phyloP scores from a whole-genome alignment of 352 stramenopile genomes.

The Phytophthora meadii region DNA sequence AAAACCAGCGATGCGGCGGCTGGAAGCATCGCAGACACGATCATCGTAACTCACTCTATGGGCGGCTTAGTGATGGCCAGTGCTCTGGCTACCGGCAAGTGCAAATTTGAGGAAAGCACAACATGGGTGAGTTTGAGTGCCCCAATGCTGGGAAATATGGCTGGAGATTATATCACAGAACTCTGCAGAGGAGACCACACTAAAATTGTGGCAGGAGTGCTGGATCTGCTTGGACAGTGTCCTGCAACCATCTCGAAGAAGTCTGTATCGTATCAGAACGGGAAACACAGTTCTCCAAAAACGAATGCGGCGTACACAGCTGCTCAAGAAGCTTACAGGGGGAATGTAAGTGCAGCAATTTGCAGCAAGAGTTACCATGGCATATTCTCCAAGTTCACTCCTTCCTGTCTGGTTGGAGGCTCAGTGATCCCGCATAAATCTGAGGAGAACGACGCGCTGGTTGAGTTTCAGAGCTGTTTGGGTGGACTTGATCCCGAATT shows the following conservation, averaged over 20 bases:
- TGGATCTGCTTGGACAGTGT: slow-evolving; percentile 12
- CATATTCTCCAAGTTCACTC: slow-evolving; percentile 32
- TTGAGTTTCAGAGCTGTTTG: slow-evolving; percentile 47
- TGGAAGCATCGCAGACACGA: slow-evolving; percentile 18
- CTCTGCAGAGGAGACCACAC: slow-evolving; percentile 3
- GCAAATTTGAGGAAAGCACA: slow-evolving; percentile 17
- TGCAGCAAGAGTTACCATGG: slow-evolving; percentile 41
- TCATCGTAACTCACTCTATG: slow-evolving; percentile 35
- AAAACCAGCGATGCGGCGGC: background rate
- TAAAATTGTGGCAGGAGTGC: background rate
- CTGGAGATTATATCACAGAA: slow-evolving; percentile 14
- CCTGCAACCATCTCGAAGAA: background rate
- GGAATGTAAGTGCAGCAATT: slow-evolving; percentile 37
- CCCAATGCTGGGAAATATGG: slow-evolving; percentile 33
- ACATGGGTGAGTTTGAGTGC: slow-evolving; percentile 25
- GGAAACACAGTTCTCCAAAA: slow-evolving; percentile 9
- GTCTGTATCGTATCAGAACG: slow-evolving; percentile 18
- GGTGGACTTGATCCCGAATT: slow-evolving; percentile 20
- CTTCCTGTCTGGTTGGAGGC: slow-evolving; percentile 12
- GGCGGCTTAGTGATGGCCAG: slow-evolving; percentile 22
- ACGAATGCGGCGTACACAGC: slow-evolving; percentile 3
- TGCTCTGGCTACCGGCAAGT: slow-evolving; percentile 20
- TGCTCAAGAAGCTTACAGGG: slow-evolving; percentile 27
- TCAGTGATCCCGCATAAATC: slow-evolving; percentile 34
- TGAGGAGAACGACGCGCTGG: slow-evolving; percentile 23